phyloP scores from a whole-genome alignment of 140 eudicot genomes.

The Flaveria floridana region DNA sequence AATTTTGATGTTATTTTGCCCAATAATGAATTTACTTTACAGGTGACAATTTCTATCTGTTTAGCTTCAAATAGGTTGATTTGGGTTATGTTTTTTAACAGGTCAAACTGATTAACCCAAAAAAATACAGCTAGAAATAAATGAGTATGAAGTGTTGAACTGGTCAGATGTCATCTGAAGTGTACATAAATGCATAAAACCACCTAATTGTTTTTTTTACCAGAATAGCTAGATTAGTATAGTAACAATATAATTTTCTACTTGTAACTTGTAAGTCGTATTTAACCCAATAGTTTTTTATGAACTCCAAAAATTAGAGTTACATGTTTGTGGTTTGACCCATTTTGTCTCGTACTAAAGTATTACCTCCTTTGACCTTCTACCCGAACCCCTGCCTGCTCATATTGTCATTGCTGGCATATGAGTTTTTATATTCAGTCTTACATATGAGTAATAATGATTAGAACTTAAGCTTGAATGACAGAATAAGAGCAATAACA shows the following conservation, averaged over 20 bases:
- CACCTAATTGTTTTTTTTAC: neutral
- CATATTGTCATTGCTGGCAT: neutral
- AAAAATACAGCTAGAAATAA: neutral
- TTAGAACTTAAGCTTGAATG: slow-evolving; percentile 19
- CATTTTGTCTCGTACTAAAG: neutral
- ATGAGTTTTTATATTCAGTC: neutral
- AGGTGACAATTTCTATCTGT: neutral
- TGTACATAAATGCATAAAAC: neutral
- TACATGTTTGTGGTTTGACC: neutral
- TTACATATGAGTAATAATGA: neutral
- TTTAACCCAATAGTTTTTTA: neutral
- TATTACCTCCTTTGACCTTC: neutral
- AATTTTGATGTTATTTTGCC: neutral
- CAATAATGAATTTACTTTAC: neutral
- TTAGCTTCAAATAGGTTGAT: slow-evolving; percentile 6
- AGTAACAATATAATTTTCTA: neutral
- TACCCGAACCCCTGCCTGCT: neutral
- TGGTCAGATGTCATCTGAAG: neutral
- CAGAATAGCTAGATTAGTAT: neutral
- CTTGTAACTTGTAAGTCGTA: neutral
- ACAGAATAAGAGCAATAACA: slow-evolving; percentile 15
- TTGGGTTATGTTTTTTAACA: neutral
- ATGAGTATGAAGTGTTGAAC: neutral
- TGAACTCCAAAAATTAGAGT: neutral
- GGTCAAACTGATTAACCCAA: neutral